Percentiles rank a stretch among this genome's conserved stretches.
Conservation (phyloP, 352 stramenopile species). For the Pythium pectinolyticum region DNA sequence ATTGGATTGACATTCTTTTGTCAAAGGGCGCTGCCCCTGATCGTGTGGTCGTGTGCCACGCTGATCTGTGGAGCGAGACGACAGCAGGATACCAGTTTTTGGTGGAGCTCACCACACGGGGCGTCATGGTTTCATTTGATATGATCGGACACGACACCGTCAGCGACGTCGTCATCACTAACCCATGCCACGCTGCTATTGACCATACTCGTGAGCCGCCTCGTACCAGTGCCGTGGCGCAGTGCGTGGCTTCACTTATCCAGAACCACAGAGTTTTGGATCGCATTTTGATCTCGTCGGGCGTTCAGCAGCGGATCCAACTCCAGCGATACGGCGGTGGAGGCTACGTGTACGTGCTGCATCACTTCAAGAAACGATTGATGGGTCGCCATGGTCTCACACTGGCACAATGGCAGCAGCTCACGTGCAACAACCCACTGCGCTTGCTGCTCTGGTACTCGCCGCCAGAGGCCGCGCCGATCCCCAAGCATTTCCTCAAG, state of each 20-base stretch:
- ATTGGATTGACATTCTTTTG: constrained; percentile 44
- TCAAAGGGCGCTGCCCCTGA: constrained; percentile 33
- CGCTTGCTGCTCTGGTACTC: constrained; percentile 64
- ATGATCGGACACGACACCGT: constrained; percentile 64
- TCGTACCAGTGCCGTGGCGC: constrained; percentile 42
- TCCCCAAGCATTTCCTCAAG: constrained; percentile 72
- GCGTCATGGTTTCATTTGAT: constrained; percentile 60
- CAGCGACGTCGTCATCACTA: constrained; percentile 49
- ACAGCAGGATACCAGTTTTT: constrained; percentile 36
- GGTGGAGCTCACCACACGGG: constrained; percentile 34
- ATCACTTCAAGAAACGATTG: constrained; percentile 49
- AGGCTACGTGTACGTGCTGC: constrained; percentile 61
- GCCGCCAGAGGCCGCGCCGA: constrained; percentile 43
- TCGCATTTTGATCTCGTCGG: constrained; percentile 66
- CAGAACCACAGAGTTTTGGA: constrained; percentile 21
- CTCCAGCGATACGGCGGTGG: constrained; percentile 69
- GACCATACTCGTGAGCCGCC: constrained; percentile 30
- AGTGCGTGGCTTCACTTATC: constrained; percentile 38
- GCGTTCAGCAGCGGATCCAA: constrained; percentile 63
- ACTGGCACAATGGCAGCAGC: constrained; percentile 38
- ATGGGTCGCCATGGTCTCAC: constrained; percentile 33
- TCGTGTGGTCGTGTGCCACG: constrained; percentile 64
- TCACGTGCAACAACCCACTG: constrained; percentile 47
- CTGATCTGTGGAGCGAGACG: constrained; percentile 59
- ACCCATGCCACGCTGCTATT: constrained; percentile 18